Evolutionary conservation across 2,329 filamentous ascomycete genomes (phyloP), one percentile per base, ranked within the genome.

Genomic region (Beauveria pseudobassiana): DNA sequence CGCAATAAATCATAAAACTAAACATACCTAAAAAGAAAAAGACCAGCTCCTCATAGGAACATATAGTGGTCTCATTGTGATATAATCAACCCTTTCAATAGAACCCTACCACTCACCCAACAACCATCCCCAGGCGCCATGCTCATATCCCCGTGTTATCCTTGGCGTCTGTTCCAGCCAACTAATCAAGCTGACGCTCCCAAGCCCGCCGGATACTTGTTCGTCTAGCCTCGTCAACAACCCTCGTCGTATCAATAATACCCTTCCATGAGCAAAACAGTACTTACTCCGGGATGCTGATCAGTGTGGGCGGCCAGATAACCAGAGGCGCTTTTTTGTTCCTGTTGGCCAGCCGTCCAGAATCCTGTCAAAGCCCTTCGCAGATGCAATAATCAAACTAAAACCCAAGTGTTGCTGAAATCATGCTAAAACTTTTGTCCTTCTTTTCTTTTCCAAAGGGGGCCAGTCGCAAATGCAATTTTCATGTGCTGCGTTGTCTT

Each of bases 361-460:
- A 38, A 34, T 24, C 18, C 14, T 30, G 48, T 9, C 22, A 4
- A 26, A 60, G 20, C 49, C 26, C 14, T n/a, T 45, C 50, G 42
- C 51, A 52, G 57, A 56, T 46, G 51, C 57, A 63, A 63, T 40
- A 43, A 40, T 51, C 46, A 52, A 61, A 50, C 12, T 9, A 22
- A 26, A 57, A 53, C 48, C 51, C 45, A 49, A 40, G 55, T 28
- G 16, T 55, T 58, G 42, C 49, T 42, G 34, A 60, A 63, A 61
- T 46, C 48, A 54, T 55, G 42, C 55, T 59, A 18, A 58, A 58
- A 59, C 49, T 62, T 60, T 60, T 28, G 22, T 22, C 57, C 38
- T 24, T 43, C 14, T 52, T 20, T 18, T 59, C 20, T 24, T 59
- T 59, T 59, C 46, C 46, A 51, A 38, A 59, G 34, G 56, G 18